A percentile compares a stretch with the other conserved stretches of the same genome.
Conservation (phyloP, 306 rosid genomes). For the Fagus sylvatica region DNA sequence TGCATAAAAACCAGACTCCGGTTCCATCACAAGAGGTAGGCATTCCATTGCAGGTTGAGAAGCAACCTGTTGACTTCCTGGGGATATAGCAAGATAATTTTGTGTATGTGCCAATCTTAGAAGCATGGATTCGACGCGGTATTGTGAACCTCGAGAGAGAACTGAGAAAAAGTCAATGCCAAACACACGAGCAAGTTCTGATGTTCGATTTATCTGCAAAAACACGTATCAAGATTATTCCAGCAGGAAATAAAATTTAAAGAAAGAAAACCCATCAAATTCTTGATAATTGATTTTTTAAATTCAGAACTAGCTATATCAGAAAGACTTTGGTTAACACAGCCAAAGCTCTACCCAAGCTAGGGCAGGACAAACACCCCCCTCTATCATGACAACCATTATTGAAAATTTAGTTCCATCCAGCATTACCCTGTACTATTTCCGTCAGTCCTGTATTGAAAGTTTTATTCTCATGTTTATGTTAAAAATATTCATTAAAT, state of each 20-base stretch:
- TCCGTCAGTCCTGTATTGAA: too few species aligned
- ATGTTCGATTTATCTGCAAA: slow-evolving; percentile 88
- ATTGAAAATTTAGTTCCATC: too few species aligned
- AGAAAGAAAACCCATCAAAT: slow-evolving; percentile 5
- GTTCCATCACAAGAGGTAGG: slow-evolving; percentile 97
- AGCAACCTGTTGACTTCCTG: slow-evolving; percentile 93
- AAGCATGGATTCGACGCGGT: slow-evolving; percentile 93
- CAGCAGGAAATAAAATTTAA: slow-evolving; percentile 17
- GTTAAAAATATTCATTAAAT: too few species aligned
- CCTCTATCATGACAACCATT: neutral
- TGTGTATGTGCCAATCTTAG: slow-evolving; percentile 90
- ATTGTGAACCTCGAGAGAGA: slow-evolving; percentile 96
- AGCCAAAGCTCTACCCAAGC: neutral
- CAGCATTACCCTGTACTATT: too few species aligned
- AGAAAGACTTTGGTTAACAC: neutral
- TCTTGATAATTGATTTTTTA: too few species aligned
- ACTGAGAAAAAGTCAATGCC: slow-evolving; percentile 97
- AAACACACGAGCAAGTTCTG: slow-evolving; percentile 97
- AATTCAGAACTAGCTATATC: neutral
- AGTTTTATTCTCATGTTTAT: too few species aligned
- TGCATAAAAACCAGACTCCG: slow-evolving; percentile 92
- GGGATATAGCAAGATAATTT: slow-evolving; percentile 87
- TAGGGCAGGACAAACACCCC: neutral
- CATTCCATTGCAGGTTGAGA: slow-evolving; percentile 99
- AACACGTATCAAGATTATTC: slow-evolving; percentile 22